Evolutionary conservation across 148 eudicot species (phyloP).

Genomic region (Vaccinium corymbosum): DNA sequence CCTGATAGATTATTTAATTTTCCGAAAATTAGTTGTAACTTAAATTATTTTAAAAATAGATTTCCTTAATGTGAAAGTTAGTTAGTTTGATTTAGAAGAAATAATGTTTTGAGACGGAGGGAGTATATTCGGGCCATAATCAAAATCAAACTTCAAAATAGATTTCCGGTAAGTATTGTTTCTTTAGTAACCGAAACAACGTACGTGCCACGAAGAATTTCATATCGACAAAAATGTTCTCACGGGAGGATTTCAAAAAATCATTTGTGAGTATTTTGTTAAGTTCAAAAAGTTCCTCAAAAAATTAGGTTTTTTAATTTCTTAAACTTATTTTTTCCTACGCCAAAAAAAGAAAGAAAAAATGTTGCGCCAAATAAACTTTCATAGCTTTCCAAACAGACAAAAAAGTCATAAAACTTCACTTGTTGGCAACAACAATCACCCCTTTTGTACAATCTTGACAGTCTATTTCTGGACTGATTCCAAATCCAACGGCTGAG

Average conservation of each 20-base stretch:
- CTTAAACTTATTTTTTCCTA: background rate
- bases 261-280: background rate
- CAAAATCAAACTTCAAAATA: too few relatives aligned
- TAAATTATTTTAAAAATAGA: background rate
- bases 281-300: background rate
- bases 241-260: background rate
- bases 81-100: background rate
- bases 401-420: background rate
- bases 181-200: background rate
- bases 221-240: background rate
- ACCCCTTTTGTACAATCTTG: constrained; percentile 1
- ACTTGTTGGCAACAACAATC: background rate
- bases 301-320: background rate
- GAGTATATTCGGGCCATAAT: background rate
- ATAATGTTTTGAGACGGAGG: too few relatives aligned
- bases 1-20: background rate
- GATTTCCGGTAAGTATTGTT: too few relatives aligned
- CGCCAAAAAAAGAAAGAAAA: background rate
- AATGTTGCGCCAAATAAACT: background rate
- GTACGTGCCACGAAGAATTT: background rate
- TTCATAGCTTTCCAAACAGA: background rate
- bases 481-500: background rate
- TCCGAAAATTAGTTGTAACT: background rate
- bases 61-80: background rate
- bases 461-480: constrained; percentile 5